A percentile compares a stretch with the other conserved stretches of the same genome.
These are phyloP conservation scores for Leptomonas seymouri DNA, from an alignment of 208 protist species.

Conservation along the genomic window DNA sequence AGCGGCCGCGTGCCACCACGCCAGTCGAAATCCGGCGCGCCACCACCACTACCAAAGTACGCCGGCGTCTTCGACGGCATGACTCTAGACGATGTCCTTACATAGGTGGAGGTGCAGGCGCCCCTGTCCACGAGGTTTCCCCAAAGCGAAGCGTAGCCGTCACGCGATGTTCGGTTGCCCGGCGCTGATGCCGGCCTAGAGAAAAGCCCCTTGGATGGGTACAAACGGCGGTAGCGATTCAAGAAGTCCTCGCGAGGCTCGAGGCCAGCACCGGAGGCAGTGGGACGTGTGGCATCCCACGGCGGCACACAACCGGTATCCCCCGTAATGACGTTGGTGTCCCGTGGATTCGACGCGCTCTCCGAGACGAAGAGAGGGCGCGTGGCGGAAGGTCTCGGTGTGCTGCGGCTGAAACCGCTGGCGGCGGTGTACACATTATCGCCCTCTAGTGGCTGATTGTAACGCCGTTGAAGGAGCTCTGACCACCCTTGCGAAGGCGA, in stretches of 20 bases:
- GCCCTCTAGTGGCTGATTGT: background rate
- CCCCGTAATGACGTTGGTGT: slow-evolving; percentile 17
- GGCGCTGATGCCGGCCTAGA: background rate
- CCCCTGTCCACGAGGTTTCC: background rate
- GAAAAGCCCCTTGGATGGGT: background rate
- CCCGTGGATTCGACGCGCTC: slow-evolving; percentile 18
- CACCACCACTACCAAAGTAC: slow-evolving; percentile 1
- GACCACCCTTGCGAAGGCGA: background rate
- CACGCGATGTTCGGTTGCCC: background rate
- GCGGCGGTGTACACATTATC: background rate
- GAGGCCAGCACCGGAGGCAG: background rate
- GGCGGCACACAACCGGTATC: slow-evolving; percentile 14
- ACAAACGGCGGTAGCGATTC: slow-evolving; percentile 7
- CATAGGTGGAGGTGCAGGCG: slow-evolving; percentile 23
- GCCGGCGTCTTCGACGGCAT: background rate
- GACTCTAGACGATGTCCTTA: slow-evolving; percentile 8
- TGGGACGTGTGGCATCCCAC: background rate
- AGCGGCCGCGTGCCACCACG: slow-evolving; percentile 6
- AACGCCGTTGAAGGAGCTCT: background rate
- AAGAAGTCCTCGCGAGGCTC: slow-evolving; percentile 3
- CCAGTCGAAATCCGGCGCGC: slow-evolving; percentile 12
- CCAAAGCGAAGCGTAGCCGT: background rate
- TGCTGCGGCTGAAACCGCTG: slow-evolving; percentile 9
- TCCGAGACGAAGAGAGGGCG: slow-evolving; percentile 29
- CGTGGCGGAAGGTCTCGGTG: slow-evolving; percentile 14